phyloP scores from a whole-genome alignment of 306 rosid species.

The Alnus rubra region DNA sequence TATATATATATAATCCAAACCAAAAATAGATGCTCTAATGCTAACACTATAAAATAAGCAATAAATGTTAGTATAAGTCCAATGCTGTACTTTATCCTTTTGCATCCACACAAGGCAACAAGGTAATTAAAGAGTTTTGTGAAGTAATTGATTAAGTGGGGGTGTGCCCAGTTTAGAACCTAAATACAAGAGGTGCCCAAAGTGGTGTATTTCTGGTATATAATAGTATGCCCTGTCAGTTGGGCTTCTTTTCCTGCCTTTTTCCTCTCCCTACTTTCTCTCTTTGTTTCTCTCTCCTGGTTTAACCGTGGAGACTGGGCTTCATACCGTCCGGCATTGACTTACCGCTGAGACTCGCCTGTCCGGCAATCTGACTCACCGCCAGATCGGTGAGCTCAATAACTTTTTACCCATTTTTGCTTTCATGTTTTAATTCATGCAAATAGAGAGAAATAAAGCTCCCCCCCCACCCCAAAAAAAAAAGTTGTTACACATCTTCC shows the following conservation, averaged over 20 bases:
- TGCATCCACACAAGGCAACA: background rate
- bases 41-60: too few relatives aligned
- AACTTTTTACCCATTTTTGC: constrained; percentile 8
- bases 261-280: constrained; percentile 12
- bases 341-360: constrained; percentile 32
- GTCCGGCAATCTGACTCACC: constrained; percentile 16
- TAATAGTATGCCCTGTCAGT: constrained; percentile 5
- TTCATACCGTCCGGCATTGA: constrained; percentile 41
- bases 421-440: constrained; percentile 20
- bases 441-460: background rate
- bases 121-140: background rate
- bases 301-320: constrained; percentile 20
- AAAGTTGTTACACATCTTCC: constrained; percentile 30
- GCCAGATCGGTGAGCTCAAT: constrained; percentile 47
- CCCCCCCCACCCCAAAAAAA: constrained; percentile 19
- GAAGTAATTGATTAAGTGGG: background rate
- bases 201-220: background rate
- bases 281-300: constrained; percentile 5
- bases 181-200: background rate
- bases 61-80: too few relatives aligned
- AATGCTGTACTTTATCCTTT: background rate
- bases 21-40: too few relatives aligned
- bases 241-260: constrained; percentile 26
- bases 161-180: background rate
- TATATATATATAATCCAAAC: too few relatives aligned